Percentiles rank a stretch among this genome's conserved stretches.
These are phyloP conservation scores for Shiraia bambusicola DNA, from an alignment of 2,329 filamentous ascomycete genomes.

Conservation along the genomic window DNA sequence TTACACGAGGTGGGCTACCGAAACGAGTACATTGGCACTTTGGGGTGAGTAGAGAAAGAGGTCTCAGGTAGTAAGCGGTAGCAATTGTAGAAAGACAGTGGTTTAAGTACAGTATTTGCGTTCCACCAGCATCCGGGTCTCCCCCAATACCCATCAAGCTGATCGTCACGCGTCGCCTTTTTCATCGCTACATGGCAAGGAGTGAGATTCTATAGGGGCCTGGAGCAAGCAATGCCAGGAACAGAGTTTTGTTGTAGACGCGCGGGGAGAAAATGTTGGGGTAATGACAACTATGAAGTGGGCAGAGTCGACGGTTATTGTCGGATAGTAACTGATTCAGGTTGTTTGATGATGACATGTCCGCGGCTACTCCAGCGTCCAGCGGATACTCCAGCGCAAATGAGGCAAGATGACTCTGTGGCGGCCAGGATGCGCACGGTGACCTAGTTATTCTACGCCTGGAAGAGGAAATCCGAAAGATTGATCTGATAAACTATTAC, in stretches of 20 bases:
- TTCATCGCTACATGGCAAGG: slow-evolving; percentile 4
- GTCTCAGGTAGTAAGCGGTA: background rate
- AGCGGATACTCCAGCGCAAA: slow-evolving; percentile 21
- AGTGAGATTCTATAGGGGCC: slow-evolving; percentile 3
- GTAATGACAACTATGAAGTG: slow-evolving; percentile 27
- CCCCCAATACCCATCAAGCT: slow-evolving; percentile 27
- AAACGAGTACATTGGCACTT: slow-evolving; percentile 9
- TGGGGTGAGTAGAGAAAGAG: background rate
- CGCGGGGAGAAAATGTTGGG: slow-evolving; percentile 10
- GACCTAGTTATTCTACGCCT: slow-evolving; percentile 15
- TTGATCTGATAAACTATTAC: background rate
- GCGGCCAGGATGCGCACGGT: slow-evolving; percentile 13
- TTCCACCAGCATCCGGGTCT: slow-evolving; percentile 32
- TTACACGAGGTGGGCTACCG: slow-evolving; percentile 1
- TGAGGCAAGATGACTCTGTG: slow-evolving; percentile 1
- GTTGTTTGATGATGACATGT: slow-evolving; percentile 5
- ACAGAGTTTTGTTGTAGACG: slow-evolving; percentile 6
- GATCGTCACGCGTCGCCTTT: background rate
- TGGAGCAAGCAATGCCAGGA: slow-evolving; percentile 9
- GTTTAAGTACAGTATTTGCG: slow-evolving; percentile 16
- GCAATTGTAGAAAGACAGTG: background rate
- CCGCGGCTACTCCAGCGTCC: slow-evolving; percentile 23
- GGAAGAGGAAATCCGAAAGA: background rate
- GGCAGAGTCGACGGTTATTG: slow-evolving; percentile 25
- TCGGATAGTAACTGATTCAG: slow-evolving; percentile 18